Evolutionary conservation across 179 eudicot species (phyloP).

Genomic region (Camellia oleifera): DNA sequence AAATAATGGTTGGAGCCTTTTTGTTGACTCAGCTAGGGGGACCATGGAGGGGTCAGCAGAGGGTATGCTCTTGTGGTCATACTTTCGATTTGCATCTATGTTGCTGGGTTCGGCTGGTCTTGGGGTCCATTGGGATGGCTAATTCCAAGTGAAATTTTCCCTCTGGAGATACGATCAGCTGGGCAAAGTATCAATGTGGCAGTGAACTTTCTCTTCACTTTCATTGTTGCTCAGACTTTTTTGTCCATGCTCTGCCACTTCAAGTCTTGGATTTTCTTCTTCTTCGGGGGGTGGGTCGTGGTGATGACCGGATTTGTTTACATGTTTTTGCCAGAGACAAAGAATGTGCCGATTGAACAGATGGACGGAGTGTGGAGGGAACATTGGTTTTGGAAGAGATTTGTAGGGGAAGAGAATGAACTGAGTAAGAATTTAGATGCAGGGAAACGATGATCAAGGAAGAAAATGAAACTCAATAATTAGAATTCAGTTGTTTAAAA

Average conservation of each 20-base stretch:
- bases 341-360: conserved; percentile 31
- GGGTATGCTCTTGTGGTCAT: conserved; percentile 29
- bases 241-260: conserved; percentile 33
- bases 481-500: too few species aligned
- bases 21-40: conserved; percentile 38
- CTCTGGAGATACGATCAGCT: conserved; percentile 37
- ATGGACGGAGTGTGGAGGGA: conserved; percentile 30
- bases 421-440: not conserved
- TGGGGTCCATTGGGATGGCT: conserved; percentile 52
- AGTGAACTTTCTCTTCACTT: conserved; percentile 29
- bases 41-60: conserved; percentile 37
- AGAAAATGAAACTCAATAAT: too few species aligned
- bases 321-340: conserved; percentile 32
- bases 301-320: conserved; percentile 30
- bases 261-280: conserved; percentile 35
- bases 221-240: conserved; percentile 30
- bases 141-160: conserved; percentile 38
- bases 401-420: conserved; percentile 16
- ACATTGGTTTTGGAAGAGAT: conserved; percentile 32
- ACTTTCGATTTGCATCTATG: conserved; percentile 33
- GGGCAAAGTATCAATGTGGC: conserved; percentile 40
- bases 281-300: conserved; percentile 32
- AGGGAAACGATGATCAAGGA: not conserved
- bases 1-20: conserved; percentile 30
- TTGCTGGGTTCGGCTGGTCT: conserved; percentile 40